A percentile compares a stretch with the other conserved stretches of the same genome.
Conservation (phyloP, 768 basidiomycete genomes). For the Phanerochaete carnosa region DNA sequence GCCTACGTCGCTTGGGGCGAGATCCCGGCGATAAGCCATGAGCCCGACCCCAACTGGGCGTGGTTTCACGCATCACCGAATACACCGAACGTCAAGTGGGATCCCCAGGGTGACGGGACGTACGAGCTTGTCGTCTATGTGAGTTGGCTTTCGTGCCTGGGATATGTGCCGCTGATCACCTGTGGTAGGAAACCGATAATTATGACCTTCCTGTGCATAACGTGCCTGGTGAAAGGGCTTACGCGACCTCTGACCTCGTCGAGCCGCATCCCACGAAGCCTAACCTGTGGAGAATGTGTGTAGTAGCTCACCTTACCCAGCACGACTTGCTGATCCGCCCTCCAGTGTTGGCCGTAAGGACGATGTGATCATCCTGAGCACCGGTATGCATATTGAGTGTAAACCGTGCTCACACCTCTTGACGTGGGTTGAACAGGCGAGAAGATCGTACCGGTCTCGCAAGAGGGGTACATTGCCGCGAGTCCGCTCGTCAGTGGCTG, state of each 20-base stretch:
- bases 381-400: constrained; percentile 4
- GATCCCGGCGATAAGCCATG: neutral
- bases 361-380: constrained; percentile 37
- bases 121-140: constrained; percentile 14
- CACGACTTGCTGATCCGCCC: constrained; percentile 5
- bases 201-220: neutral
- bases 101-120: constrained; percentile 10
- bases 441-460: constrained; percentile 13
- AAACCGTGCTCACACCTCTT: constrained; percentile 17
- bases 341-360: constrained; percentile 33
- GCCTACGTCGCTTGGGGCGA: neutral
- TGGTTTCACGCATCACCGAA: neutral
- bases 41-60: constrained; percentile 8
- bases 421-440: constrained; percentile 3
- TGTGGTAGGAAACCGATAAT: neutral
- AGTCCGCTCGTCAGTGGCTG: constrained; percentile 7
- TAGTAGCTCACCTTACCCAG: neutral
- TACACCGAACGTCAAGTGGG: constrained; percentile 2
- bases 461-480: constrained; percentile 5
- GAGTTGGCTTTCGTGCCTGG: neutral
- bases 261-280: constrained; percentile 16
- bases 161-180: neutral
- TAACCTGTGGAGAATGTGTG: constrained; percentile 27
- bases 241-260: constrained; percentile 18
- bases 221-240: constrained; percentile 17